Evolutionary conservation across 441 rosid species (phyloP).

Genomic region (Populus trichocarpa): DNA sequence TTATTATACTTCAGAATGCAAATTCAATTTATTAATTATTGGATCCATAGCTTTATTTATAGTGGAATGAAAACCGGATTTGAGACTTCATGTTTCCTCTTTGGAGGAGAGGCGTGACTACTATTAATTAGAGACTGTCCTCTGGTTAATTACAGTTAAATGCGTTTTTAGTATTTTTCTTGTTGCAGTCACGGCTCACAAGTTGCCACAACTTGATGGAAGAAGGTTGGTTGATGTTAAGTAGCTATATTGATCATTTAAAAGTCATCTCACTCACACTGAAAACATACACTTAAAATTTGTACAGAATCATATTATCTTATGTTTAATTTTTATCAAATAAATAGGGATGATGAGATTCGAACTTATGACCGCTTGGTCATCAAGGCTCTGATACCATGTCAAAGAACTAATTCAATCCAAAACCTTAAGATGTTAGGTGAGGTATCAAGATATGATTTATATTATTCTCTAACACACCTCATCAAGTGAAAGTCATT

Average conservation of each 20-base stretch:
- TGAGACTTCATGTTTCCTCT: not conserved
- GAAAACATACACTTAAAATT: no score
- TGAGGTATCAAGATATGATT: no score
- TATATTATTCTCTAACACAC: no score
- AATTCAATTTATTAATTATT: not conserved
- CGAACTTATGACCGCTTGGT: no score
- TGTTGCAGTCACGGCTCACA: not conserved
- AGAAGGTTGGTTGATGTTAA: not conserved
- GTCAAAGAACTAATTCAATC: no score
- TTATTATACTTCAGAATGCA: no score
- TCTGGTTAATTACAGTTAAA: not conserved
- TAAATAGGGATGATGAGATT: no score
- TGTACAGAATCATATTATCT: no score
- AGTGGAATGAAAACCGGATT: not conserved
- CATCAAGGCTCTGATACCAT: no score
- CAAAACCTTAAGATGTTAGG: no score
- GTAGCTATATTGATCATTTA: not conserved
- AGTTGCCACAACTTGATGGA: not conserved
- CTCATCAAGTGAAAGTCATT: fast-evolving
- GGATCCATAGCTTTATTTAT: not conserved
- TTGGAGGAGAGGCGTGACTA: not conserved
- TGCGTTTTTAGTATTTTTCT: not conserved
- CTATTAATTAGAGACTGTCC: not conserved
- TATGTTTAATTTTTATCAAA: no score
- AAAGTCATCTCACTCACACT: not conserved